Evolutionary conservation across 345 rosid species (phyloP).

Genomic region (Brassica cretica): DNA sequence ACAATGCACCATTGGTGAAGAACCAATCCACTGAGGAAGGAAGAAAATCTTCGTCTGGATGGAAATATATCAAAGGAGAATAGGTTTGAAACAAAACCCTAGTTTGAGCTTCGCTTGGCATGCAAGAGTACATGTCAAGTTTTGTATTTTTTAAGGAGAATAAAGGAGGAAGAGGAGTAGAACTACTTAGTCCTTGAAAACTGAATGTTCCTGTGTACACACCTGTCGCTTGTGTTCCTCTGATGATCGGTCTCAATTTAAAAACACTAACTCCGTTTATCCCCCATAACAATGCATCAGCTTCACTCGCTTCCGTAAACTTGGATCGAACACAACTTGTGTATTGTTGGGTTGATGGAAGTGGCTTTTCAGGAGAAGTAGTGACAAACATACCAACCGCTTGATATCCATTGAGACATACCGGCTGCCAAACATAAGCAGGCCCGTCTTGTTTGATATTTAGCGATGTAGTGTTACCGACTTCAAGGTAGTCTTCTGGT

Average conservation of each 20-base stretch:
- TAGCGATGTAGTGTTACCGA: constrained; percentile 59
- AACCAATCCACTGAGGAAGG: constrained; percentile 66
- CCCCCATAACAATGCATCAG: constrained; percentile 59
- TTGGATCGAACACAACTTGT: constrained; percentile 64
- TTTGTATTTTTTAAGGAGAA: constrained; percentile 56
- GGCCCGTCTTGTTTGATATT: constrained; percentile 55
- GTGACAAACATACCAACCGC: constrained; percentile 58
- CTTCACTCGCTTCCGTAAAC: constrained; percentile 53
- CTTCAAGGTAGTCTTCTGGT: constrained; percentile 65
- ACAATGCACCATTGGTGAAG: constrained; percentile 58
- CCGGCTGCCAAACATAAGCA: constrained; percentile 71
- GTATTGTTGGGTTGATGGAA: constrained; percentile 34
- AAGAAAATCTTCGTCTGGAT: constrained; percentile 63
- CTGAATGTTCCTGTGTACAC: constrained; percentile 61
- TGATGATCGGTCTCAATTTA: constrained; percentile 44
- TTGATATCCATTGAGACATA: constrained; percentile 56
- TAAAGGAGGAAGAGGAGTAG: constrained; percentile 23
- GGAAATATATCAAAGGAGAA: constrained; percentile 65
- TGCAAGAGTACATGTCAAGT: constrained; percentile 30
- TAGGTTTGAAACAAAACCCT: constrained; percentile 51
- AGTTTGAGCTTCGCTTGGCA: constrained; percentile 63
- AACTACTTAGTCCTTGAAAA: constrained; percentile 30
- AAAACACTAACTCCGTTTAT: constrained; percentile 40
- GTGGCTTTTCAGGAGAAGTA: constrained; percentile 52
- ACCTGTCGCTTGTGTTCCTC: constrained; percentile 51